Evolutionary conservation across 495 filamentous ascomycete genomes (phyloP).

Genomic region (Penicillium desertorum): DNA sequence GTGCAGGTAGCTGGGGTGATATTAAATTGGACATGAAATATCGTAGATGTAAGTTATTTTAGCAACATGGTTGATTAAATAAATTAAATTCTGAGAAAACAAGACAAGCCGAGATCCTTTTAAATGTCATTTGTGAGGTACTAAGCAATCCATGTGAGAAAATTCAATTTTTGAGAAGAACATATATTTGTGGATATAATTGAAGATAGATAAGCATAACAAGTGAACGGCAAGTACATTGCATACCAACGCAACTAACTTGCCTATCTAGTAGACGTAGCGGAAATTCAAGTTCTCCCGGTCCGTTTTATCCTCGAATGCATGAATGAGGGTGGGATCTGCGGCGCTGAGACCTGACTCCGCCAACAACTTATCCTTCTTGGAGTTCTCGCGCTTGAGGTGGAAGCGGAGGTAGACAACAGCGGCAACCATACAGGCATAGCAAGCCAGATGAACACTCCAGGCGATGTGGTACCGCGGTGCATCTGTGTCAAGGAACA

Average conservation of each 20-base stretch:
- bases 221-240: not conserved
- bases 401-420: conserved; percentile 43
- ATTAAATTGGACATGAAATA: not conserved
- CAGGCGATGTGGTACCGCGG: conserved; percentile 45
- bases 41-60: not conserved
- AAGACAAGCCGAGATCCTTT: not conserved
- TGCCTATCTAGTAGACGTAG: conserved; percentile 44
- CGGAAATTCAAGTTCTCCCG: conserved; percentile 48
- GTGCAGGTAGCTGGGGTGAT: too few species aligned
- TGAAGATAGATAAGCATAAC: not conserved
- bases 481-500: conserved; percentile 40
- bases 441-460: conserved; percentile 45
- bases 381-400: conserved; percentile 37
- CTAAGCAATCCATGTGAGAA: not conserved
- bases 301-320: conserved; percentile 52
- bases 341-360: conserved; percentile 30
- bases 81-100: not conserved
- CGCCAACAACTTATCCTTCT: conserved; percentile 38
- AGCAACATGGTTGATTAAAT: not conserved
- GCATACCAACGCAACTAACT: not conserved
- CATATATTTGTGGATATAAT: not conserved
- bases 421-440: conserved; percentile 35
- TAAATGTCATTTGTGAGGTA: not conserved
- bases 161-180: not conserved
- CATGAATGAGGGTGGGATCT: conserved; percentile 36